These are phyloP conservation scores for Cucumis cinereus DNA, from an alignment of 306 rosid genomes.

Conservation along the genomic window DNA sequence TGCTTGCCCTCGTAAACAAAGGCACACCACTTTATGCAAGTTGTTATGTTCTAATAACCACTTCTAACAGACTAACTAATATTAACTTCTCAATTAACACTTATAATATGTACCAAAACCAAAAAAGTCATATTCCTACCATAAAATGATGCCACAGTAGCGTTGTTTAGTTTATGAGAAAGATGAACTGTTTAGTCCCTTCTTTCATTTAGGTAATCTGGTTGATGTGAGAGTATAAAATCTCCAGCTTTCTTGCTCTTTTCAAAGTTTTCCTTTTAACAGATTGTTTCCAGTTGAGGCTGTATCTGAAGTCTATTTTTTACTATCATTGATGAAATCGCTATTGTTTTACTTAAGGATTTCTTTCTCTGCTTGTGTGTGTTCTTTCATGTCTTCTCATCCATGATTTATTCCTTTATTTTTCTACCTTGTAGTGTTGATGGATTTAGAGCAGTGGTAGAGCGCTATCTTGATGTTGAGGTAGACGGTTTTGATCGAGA, in stretches of 20 bases:
- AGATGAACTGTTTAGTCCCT: neutral
- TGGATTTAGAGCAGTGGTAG: constrained; percentile 74
- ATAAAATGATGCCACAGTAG: neutral
- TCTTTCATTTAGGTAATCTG: neutral
- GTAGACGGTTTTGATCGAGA: constrained; percentile 69
- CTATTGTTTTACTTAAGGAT: neutral
- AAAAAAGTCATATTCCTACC: too few relatives aligned
- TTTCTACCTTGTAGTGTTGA: constrained; percentile 48
- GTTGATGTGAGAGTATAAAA: neutral
- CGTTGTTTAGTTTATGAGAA: neutral
- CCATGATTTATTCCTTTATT: neutral
- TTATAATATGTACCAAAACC: too few relatives aligned
- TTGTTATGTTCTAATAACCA: too few relatives aligned
- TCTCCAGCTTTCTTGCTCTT: neutral
- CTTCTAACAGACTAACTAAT: too few relatives aligned
- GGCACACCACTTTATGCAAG: too few relatives aligned
- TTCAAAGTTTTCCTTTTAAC: neutral
- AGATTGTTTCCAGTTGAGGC: neutral
- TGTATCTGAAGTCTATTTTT: neutral
- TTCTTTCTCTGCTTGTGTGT: neutral
- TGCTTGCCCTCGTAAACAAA: too few relatives aligned
- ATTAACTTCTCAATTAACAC: too few relatives aligned
- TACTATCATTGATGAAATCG: neutral
- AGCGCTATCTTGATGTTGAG: constrained; percentile 75
- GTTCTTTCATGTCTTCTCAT: neutral